Evolutionary conservation across 2,329 filamentous ascomycete genomes (phyloP).

Genomic region (Talaromyces sp.): DNA sequence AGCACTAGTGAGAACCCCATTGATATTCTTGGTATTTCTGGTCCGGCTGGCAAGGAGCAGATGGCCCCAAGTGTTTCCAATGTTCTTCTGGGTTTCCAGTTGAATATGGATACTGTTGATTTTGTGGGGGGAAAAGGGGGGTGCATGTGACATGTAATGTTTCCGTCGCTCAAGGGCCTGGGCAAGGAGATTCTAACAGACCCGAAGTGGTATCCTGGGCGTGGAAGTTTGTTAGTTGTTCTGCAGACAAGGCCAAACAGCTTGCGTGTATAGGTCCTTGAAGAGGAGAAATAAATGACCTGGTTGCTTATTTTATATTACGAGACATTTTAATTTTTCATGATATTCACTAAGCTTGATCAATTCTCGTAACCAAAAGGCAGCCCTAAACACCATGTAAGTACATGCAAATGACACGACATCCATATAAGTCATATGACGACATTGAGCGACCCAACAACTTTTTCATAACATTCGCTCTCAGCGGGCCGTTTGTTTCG

Average conservation of each 20-base stretch:
- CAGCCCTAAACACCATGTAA: neutral
- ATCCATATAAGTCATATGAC: neutral
- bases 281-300: neutral
- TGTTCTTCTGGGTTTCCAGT: neutral
- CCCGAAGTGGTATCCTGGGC: neutral
- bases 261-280: neutral
- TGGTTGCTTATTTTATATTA: neutral
- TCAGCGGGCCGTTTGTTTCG: neutral
- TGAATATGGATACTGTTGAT: constrained; percentile 2
- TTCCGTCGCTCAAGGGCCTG: neutral
- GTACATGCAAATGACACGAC: neutral
- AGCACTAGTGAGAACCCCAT: neutral
- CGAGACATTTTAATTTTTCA: neutral
- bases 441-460: neutral
- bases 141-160: neutral
- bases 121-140: constrained; percentile 2
- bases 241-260: neutral
- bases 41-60: neutral
- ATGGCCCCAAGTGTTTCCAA: neutral
- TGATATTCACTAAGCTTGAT: neutral
- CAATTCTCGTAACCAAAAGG: neutral
- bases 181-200: neutral
- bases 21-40: neutral
- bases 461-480: neutral
- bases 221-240: constrained; percentile 1